phyloP scores from a whole-genome alignment of 2,329 filamentous ascomycete genomes.

The Pseudogymnoascus sp. region DNA sequence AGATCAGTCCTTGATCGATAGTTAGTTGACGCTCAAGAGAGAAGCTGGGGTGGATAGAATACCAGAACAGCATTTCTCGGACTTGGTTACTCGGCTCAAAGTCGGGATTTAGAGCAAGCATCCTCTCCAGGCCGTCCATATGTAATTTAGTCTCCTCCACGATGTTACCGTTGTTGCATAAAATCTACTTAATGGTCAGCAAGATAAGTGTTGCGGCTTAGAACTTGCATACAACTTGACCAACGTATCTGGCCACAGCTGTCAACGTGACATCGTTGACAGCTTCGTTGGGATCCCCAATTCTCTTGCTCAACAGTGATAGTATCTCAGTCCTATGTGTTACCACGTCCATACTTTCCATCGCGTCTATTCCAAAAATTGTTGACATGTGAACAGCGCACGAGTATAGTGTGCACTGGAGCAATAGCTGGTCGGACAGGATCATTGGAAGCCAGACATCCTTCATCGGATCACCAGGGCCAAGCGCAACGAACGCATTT shows the following conservation, averaged over 20 bases:
- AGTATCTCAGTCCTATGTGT: not conserved
- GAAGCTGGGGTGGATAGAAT: not conserved
- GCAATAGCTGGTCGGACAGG: constrained; percentile 1
- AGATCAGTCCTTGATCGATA: not conserved
- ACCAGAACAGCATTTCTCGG: constrained; percentile 9
- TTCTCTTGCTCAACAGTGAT: not conserved
- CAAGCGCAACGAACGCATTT: not conserved
- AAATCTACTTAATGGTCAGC: not conserved
- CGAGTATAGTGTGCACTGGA: not conserved
- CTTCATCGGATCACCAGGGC: constrained; percentile 6
- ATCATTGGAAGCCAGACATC: constrained; percentile 9
- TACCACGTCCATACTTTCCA: constrained; percentile 1
- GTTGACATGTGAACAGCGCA: constrained; percentile 3
- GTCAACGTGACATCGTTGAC: constrained; percentile 8
- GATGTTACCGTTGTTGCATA: not conserved
- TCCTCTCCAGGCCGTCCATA: constrained; percentile 4
- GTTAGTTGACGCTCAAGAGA: not conserved
- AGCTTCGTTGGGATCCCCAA: not conserved
- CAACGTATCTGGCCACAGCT: not conserved
- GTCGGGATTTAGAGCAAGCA: not conserved
- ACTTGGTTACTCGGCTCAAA: not conserved
- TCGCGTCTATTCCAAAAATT: constrained; percentile 8
- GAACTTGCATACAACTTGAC: constrained; percentile 5
- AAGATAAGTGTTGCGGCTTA: not conserved
- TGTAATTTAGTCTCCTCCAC: constrained; percentile 4